Percentiles rank a stretch among this genome's conserved stretches.
Evolutionary conservation across 2,329 filamentous ascomycete species (phyloP).

Genomic region (Pseudopyrenochaeta lycopersici): DNA sequence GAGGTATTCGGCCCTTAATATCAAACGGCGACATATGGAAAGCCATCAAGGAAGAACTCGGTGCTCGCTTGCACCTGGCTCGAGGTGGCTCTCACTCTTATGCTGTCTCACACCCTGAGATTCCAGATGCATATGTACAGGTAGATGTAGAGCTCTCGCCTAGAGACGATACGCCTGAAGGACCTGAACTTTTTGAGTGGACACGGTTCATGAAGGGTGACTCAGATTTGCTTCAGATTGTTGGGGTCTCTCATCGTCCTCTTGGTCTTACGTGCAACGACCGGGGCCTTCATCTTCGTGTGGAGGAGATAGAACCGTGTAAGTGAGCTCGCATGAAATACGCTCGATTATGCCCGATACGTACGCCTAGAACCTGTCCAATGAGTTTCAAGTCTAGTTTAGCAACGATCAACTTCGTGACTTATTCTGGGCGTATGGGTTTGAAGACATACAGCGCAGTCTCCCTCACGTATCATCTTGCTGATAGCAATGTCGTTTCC

Average conservation of each 20-base stretch:
- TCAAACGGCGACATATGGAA: slow-evolving; percentile 28
- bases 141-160: slow-evolving; percentile 71
- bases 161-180: slow-evolving; percentile 34
- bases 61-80: slow-evolving; percentile 50
- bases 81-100: slow-evolving; percentile 49
- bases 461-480: neutral
- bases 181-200: slow-evolving; percentile 62
- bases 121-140: slow-evolving; percentile 64
- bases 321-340: neutral
- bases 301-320: slow-evolving; percentile 70
- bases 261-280: slow-evolving; percentile 74
- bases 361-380: too few relatives aligned
- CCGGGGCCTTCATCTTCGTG: slow-evolving; percentile 69
- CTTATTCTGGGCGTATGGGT: too few relatives aligned
- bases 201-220: slow-evolving; percentile 73
- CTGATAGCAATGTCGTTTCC: neutral
- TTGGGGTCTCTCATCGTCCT: slow-evolving; percentile 70
- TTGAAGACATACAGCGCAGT: too few relatives aligned
- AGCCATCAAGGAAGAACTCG: slow-evolving; percentile 54
- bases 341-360: too few relatives aligned
- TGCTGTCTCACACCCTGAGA: slow-evolving; percentile 58
- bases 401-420: too few relatives aligned
- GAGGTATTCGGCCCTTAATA: slow-evolving; percentile 16
- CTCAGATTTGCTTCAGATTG: slow-evolving; percentile 73
- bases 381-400: too few relatives aligned